Evolutionary conservation across 2,329 filamentous ascomycete genomes (phyloP).

Genomic region (Pezicula rhizophila): DNA sequence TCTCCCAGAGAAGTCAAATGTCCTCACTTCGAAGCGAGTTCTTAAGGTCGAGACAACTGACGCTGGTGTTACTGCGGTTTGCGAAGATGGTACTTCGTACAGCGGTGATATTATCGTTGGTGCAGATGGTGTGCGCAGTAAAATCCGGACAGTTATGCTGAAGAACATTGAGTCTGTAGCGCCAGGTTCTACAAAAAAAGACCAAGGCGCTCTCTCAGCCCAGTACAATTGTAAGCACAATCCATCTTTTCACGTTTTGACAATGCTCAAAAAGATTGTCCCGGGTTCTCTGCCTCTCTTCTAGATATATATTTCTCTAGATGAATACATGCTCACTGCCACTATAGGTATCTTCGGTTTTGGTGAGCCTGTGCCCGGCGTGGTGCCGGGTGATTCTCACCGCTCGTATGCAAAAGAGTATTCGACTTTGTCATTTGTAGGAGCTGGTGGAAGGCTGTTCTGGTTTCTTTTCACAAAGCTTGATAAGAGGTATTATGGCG

Average conservation of each 20-base stretch:
- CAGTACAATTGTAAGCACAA: conserved; percentile 4
- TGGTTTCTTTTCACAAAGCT: conserved; percentile 13
- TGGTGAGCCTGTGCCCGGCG: conserved; percentile 1
- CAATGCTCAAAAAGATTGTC: too few relatives aligned
- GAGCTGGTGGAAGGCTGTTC: conserved; percentile 4
- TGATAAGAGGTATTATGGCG: conserved; percentile 8
- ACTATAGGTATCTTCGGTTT: conserved; percentile 5
- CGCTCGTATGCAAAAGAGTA: conserved; percentile 5
- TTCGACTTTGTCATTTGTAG: conserved; percentile 4
- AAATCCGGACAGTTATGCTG: conserved; percentile 14
- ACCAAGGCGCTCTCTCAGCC: conserved; percentile 11
- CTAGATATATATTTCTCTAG: too few relatives aligned
- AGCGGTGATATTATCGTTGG: conserved; percentile 21
- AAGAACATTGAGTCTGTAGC: conserved; percentile 11
- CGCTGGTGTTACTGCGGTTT: conserved; percentile 11
- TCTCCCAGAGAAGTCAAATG: conserved; percentile 12
- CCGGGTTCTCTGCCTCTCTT: too few relatives aligned
- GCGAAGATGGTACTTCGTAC: conserved; percentile 14
- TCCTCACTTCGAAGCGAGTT: conserved; percentile 20
- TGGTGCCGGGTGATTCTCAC: conserved; percentile 3
- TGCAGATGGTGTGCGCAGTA: conserved; percentile 22
- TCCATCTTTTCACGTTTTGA: too few relatives aligned
- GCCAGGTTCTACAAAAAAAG: conserved; percentile 14
- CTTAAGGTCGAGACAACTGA: conserved; percentile 6
- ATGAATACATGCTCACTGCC: too few relatives aligned